Base-by-base conservation (phyloP, 257 asterid genomes). In the Fraxinus excelsior region DNA sequence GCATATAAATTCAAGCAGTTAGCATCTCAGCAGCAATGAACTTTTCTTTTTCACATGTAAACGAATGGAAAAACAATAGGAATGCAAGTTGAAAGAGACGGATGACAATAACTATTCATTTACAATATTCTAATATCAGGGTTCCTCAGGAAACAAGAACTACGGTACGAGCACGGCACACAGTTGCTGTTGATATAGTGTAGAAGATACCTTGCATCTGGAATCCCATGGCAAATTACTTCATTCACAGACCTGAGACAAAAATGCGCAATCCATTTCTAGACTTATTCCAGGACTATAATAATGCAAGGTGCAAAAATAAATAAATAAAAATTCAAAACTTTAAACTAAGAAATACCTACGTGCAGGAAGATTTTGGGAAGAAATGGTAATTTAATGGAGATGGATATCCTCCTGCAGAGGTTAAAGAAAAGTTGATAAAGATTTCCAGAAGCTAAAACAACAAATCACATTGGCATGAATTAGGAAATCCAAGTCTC, bases 311-410 rank as follows among this genome's bases (percentile, higher is more conserved):
- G 64, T 73, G 49, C 79, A 78, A 14, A 10, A 18, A 51, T 10
- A 70, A 73, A 82, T 28, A 28, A 31, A 31, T 31, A 31, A 31
- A 31, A 3, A 31, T 31, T 31, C 34, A 46, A 76, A 76, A 62
- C 58, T 77, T 76, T 82, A 71, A 80, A 72, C 83, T 76, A 69
- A 75, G 86, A 86, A 90, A 84, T 87, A 92, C 97, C 91, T 79
- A 96, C 99, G 98, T 96, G 99, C 99, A 96, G 94, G 97, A 93
- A 78, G 99, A 96, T 86, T 93, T 96, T 0, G 98, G 99, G 83
- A 96, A 96, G 82, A 93, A 93, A 87, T 92, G 86, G 80, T 96
- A 96, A 84, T 93, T 93, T 53, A 96, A 72, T 3, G 99, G 97
- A 71, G 99, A 96, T 81, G 99, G 99, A 84, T 93, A 96, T 88